Evolutionary conservation across 768 basidiomycete species (phyloP), one percentile per base, ranked within the genome.

Genomic region (Auricularia sp.): DNA sequence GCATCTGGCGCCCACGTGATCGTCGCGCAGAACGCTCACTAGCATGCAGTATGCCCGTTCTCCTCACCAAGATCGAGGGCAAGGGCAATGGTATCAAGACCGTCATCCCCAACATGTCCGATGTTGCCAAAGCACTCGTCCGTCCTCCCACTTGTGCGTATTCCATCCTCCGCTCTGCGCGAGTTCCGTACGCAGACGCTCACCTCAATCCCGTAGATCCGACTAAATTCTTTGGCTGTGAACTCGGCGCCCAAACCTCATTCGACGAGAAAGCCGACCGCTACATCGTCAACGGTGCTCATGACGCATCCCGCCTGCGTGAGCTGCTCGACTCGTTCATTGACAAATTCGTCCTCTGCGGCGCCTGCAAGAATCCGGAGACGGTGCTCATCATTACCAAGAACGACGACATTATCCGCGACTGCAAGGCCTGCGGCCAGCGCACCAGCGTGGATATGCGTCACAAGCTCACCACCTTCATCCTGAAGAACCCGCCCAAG

Each of bases 51-150:
- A 99, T 99, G 97, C 97, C 97, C 64, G 75, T 94, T 66, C 85
- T 99, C 67, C 83, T 85, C 68, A 96, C 90, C 68, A 98, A 98
- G 81, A 94, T 98, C 42, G 97, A 99, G 79, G 97, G 97, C 71
- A 95, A 94, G 77, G 97, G 97, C 67, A 99, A 99, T 75, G 97
- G 97, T 71, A 98, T 99, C 79, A 99, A 99, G 81, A 99, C 97
- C 58, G 95, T 99, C 73, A 79, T 98, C 63, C 95, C 95, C 21
- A 99, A 99, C 79, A 98, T 99, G 94, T 85, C 92, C 66, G 97
- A 98, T 76, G 89, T 99, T 69, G 93, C 96, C 61, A 89, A 93
- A 68, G 94, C 97, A 56, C 85, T 99, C 69, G 92, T 88, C 72
- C 89, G 97, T 65, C 96, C 96, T 66, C 90, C 97, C 34, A 85